These are phyloP conservation scores for Cladosporium halotolerans DNA, from an alignment of 2,329 filamentous ascomycete species.

Conservation along the genomic window DNA sequence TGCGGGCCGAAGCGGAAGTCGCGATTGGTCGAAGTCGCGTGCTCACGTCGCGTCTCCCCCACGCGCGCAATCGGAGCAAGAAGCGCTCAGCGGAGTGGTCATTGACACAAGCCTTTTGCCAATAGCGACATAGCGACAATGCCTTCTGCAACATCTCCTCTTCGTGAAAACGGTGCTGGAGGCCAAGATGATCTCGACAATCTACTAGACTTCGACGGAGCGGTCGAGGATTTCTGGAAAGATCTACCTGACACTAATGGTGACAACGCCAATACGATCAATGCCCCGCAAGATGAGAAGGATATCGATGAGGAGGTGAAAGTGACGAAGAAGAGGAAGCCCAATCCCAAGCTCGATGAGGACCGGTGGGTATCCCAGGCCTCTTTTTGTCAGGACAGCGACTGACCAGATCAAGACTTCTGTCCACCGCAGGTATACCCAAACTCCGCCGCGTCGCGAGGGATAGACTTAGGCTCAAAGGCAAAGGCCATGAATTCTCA, in stretches of 20 bases:
- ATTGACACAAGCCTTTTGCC: not conserved
- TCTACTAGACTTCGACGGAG: conserved; percentile 70
- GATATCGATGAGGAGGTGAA: conserved; percentile 85
- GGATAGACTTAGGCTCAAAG: conserved; percentile 70
- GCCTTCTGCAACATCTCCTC: not conserved
- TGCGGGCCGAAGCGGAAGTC: too few relatives aligned
- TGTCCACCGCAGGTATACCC: conserved; percentile 77
- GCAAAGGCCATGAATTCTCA: conserved; percentile 92
- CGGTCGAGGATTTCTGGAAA: conserved; percentile 45
- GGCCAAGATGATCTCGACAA: conserved; percentile 52
- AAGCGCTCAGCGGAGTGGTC: too few relatives aligned
- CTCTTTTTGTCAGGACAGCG: not conserved
- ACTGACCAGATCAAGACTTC: conserved; percentile 49
- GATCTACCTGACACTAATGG: conserved; percentile 38
- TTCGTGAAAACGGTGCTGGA: conserved; percentile 14
- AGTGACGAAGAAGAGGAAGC: conserved; percentile 68
- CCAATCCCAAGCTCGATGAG: conserved; percentile 83
- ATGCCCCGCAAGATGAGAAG: conserved; percentile 36
- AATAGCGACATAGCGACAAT: not conserved
- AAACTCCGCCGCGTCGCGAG: conserved; percentile 67
- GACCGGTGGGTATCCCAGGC: conserved; percentile 46
- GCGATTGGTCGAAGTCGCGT: too few relatives aligned
- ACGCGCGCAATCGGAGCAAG: too few relatives aligned
- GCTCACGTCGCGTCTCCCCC: too few relatives aligned
- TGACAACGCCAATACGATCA: conserved; percentile 40